These are phyloP conservation scores for Calophaca sinica DNA, from an alignment of 306 rosid species.

Conservation along the genomic window DNA sequence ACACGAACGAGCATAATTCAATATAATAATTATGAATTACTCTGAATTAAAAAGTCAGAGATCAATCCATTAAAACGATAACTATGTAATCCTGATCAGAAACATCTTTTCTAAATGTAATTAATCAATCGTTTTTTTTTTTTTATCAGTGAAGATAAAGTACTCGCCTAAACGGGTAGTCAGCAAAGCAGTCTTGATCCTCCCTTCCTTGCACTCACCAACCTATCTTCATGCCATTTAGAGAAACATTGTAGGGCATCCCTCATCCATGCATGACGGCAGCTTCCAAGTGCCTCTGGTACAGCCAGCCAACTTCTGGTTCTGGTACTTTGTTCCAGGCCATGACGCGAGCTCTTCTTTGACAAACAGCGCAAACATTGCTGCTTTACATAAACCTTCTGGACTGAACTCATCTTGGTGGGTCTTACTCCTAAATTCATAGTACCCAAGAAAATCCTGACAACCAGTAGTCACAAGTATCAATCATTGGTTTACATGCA, in stretches of 20 bases:
- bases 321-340: conserved; percentile 82
- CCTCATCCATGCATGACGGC: conserved; percentile 89
- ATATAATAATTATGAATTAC: conserved; percentile 20
- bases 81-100: conserved; percentile 37
- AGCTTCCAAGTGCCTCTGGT: conserved; percentile 62
- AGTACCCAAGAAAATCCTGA: conserved; percentile 75
- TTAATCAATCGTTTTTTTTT: neutral
- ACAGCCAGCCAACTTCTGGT: conserved; percentile 76
- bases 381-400: conserved; percentile 81
- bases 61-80: conserved; percentile 24
- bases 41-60: conserved; percentile 36
- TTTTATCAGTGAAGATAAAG: neutral
- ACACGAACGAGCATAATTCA: conserved; percentile 5
- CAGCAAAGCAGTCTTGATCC: conserved; percentile 40
- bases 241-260: conserved; percentile 72
- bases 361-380: conserved; percentile 77
- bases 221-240: conserved; percentile 61
- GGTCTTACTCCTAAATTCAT: conserved; percentile 78
- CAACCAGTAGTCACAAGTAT: conserved; percentile 25
- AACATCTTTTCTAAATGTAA: conserved; percentile 31
- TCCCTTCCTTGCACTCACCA: conserved; percentile 42
- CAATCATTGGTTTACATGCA: neutral
- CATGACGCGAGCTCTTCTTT: conserved; percentile 76
- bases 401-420: conserved; percentile 83
- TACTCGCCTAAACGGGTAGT: conserved; percentile 7